Evolutionary conservation across 495 filamentous ascomycete genomes (phyloP), one percentile per base, ranked within the genome.

Genomic region (Penicillium antarcticum): DNA sequence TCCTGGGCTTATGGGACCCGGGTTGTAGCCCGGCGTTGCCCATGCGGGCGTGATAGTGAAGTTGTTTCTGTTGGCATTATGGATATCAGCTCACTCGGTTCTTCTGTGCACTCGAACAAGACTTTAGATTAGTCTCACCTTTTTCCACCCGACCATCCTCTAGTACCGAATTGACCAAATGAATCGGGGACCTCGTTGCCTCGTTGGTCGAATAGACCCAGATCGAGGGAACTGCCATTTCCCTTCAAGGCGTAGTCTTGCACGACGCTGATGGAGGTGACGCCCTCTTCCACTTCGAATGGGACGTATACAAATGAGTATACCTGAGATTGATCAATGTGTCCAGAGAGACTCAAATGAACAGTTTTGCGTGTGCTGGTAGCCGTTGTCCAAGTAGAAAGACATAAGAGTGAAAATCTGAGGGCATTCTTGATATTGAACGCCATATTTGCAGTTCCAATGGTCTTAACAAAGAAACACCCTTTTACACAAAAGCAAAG

Each of bases 21-120:
- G 43, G 32, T 46, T 46, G 18, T 46, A 46, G 17, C 43, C 43
- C 11, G 43, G 43, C n/a, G 43, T 46, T 11, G 43, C 43, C 26
- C 31, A 33, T 2, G 43, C 16, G 13, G 43, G 43, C 13, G 43
- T 46, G 32, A 46, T 46, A n/a, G 43, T 46, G 43, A 46, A 46
- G 32, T 46, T 46, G 17, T 46, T 46, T 5, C 43, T 32, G 10
- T 17, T 17, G 26, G 31, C 23, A 32, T 35, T 31, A 19, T 46
- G 32, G 10, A 46, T 19, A 13, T 19, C 43, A 19, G 26, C 26
- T 8, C 5, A 10, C 26, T 29, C 5, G 9, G 1, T 29, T 29
- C 26, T 29, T 1, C 26, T 10, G 26, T 29, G 9, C 8, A 29
- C 26, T 10, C 26, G 7, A 29, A 29, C 26, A 29, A 29, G 2